Conservation (phyloP, 2,329 filamentous ascomycete species). For the Aspergillus carbonarius region DNA sequence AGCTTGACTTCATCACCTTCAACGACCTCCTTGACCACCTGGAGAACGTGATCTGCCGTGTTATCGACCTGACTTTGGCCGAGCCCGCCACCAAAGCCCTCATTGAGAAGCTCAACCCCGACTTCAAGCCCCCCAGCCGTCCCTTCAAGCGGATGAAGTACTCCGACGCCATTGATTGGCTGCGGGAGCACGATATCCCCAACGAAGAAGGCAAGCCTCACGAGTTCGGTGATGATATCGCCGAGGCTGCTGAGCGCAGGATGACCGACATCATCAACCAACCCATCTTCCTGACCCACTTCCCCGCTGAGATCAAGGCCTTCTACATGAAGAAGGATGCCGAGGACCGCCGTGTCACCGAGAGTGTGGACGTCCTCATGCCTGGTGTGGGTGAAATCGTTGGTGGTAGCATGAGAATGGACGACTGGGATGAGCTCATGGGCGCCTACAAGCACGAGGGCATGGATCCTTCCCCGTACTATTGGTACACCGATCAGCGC, state of each 20-base stretch:
- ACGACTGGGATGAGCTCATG: conserved; percentile 85
- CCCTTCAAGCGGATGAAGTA: conserved; percentile 97
- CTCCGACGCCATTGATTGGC: conserved; percentile 89
- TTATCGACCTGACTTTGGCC: conserved; percentile 73
- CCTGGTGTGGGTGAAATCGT: conserved; percentile 97
- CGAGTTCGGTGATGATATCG: conserved; percentile 94
- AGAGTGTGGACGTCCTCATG: conserved; percentile 86
- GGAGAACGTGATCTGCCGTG: conserved; percentile 82
- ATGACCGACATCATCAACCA: conserved; percentile 98
- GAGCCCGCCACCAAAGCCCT: conserved; percentile 71
- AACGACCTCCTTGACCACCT: conserved; percentile 83
- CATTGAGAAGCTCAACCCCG: conserved; percentile 86
- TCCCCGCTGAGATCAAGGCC: conserved; percentile 95
- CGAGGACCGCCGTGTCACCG: conserved; percentile 77
- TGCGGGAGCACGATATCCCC: conserved; percentile 81
- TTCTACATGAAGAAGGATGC: conserved; percentile 98
- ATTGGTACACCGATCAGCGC: conserved; percentile 98
- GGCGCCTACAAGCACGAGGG: conserved; percentile 82
- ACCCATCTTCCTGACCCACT: conserved; percentile 95
- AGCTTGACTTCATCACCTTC: conserved; percentile 94
- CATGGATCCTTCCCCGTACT: conserved; percentile 82
- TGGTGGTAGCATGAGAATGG: conserved; percentile 94
- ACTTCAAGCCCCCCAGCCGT: conserved; percentile 75
- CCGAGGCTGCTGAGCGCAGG: conserved; percentile 89
- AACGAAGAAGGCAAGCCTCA: conserved; percentile 93